Evolutionary conservation across 106 monocot species (phyloP), one percentile per base, ranked within the genome.

Genomic region (Dioscorea dumetorum): DNA sequence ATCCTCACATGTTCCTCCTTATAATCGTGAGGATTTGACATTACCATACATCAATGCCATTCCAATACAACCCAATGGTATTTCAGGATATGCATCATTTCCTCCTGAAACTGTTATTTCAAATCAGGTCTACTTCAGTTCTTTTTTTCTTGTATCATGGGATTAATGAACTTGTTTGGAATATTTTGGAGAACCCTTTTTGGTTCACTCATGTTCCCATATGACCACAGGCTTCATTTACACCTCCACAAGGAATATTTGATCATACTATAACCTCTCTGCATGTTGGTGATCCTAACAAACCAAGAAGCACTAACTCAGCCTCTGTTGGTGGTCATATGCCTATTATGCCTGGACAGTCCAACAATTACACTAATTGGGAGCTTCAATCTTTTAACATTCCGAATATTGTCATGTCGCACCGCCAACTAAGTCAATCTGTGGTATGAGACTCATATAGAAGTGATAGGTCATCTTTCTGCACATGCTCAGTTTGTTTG

Each of bases 191-290:
- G 22, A 22, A 8, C 15, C 56, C 48, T 14, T 8, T 5, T 49
- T 64, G 23, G 16, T 15, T 15, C 68, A 24, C 18, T 56, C 5
- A 59, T 16, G 1, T 65, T 4, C 23, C 24, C 21, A 62, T 24
- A 53, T 69, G 14, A 66, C 51, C 13, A 50, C 63, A 84, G 83
- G 83, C 72, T 65, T 33, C 75, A 64, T 84, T 76, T 76, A 61
- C 75, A 50, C 64, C 79, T 48, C 68, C 79, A 18, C 83, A 79
- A 70, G 79, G 68, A 12, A 72, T 84, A 53, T 79, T 76, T 70
- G 83, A 79, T 33, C 76, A 75, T 73, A 21, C 76, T 69, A 75
- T 83, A 48, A 67, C 68, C 34, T 76, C 83, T 3, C 83, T 79
- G 76, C 75, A 75, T 49, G 62, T 67, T 48, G 71, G 49, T 24